Evolutionary conservation across 2,329 filamentous ascomycete species (phyloP).

Genomic region (Aureobasidium subglaciale): DNA sequence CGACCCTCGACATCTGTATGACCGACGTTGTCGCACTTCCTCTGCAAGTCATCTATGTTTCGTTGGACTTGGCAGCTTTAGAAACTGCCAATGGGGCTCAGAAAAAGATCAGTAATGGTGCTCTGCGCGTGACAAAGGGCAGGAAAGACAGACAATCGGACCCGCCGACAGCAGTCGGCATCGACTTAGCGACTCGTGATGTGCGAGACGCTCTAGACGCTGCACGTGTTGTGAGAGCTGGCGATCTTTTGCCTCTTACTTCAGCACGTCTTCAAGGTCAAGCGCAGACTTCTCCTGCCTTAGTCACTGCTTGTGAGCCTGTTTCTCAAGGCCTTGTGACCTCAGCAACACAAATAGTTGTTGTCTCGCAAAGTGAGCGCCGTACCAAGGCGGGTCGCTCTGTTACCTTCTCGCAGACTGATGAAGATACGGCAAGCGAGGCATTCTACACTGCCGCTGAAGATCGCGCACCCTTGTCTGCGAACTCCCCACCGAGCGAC

Average conservation of each 20-base stretch:
- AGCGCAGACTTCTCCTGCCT: constrained; percentile 73
- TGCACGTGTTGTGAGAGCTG: constrained; percentile 71
- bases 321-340: constrained; percentile 79
- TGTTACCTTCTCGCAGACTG: constrained; percentile 41
- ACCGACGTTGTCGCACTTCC: constrained; percentile 73
- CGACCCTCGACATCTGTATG: constrained; percentile 74
- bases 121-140: constrained; percentile 36
- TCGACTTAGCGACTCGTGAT: not conserved
- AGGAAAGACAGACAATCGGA: not conserved
- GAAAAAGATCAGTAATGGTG: constrained; percentile 69
- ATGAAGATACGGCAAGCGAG: constrained; percentile 79
- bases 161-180: not conserved
- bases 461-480: constrained; percentile 40
- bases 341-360: constrained; percentile 72
- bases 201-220: constrained; percentile 28
- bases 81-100: constrained; percentile 76
- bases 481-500: constrained; percentile 15
- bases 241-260: constrained; percentile 73
- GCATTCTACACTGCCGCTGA: constrained; percentile 90
- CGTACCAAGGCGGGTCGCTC: constrained; percentile 40
- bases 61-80: constrained; percentile 71
- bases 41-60: constrained; percentile 81
- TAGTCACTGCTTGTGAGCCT: constrained; percentile 88
- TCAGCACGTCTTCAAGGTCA: constrained; percentile 81
- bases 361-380: constrained; percentile 50